A percentile compares a stretch with the other conserved stretches of the same genome.
These are phyloP conservation scores for Aspergillus leporis DNA, from an alignment of 495 filamentous ascomycete species.

Conservation along the genomic window DNA sequence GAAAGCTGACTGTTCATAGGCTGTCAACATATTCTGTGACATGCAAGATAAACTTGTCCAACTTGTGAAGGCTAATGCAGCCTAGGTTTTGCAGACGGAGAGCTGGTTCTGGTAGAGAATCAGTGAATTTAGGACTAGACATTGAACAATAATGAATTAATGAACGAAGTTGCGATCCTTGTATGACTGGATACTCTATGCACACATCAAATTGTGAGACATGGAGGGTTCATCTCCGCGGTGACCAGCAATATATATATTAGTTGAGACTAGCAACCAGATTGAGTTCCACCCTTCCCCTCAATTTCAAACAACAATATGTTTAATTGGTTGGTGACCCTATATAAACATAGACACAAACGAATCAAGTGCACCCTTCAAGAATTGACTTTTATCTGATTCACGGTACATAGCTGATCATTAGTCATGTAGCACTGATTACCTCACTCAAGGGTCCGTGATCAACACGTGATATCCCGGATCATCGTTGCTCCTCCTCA, in stretches of 20 bases:
- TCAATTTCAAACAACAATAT: too few species aligned
- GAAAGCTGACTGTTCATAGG: constrained; percentile 27
- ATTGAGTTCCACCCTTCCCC: too few species aligned
- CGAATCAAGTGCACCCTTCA: not conserved
- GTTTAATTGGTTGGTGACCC: not conserved
- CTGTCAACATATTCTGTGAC: constrained; percentile 61
- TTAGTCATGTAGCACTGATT: not conserved
- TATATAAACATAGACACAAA: not conserved
- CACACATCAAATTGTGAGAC: too few species aligned
- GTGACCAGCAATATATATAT: too few species aligned
- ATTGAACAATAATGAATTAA: too few species aligned
- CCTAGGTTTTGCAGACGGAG: not conserved
- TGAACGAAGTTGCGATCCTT: too few species aligned
- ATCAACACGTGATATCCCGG: not conserved
- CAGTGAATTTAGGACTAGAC: not conserved
- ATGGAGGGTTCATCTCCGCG: too few species aligned
- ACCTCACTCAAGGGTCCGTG: not conserved
- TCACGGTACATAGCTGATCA: not conserved
- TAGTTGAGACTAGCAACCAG: too few species aligned
- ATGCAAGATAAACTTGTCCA: constrained; percentile 56
- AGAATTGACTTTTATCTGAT: not conserved
- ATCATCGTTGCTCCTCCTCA: not conserved
- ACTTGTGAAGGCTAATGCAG: constrained; percentile 31
- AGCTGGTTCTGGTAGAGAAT: not conserved
- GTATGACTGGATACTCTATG: too few species aligned